Percentiles rank a stretch among this genome's conserved stretches.
phyloP scores from a whole-genome alignment of 345 rosid genomes.

The Garcia nutans region DNA sequence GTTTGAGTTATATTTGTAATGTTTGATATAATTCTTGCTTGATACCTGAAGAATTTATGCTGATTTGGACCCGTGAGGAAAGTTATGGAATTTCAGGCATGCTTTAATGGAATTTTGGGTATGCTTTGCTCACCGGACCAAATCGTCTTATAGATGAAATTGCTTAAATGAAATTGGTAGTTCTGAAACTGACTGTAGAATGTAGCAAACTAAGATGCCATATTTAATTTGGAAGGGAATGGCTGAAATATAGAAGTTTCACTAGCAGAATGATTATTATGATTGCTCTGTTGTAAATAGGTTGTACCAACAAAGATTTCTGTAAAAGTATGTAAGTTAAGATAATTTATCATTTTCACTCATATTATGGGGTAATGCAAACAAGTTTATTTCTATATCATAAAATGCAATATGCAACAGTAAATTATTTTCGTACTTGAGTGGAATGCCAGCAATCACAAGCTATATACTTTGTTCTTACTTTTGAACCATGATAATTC shows the following conservation, averaged over 20 bases:
- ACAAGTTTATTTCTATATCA: background rate
- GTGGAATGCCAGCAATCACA: background rate
- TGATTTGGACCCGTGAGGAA: too few relatives aligned
- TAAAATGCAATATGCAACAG: background rate
- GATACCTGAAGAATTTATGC: too few relatives aligned
- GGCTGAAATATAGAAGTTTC: background rate
- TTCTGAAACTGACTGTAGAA: background rate
- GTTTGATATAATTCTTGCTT: too few relatives aligned
- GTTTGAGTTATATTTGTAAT: too few relatives aligned
- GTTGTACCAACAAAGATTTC: background rate
- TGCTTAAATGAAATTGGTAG: background rate
- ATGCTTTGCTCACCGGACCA: background rate
- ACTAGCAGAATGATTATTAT: background rate
- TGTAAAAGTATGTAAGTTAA: background rate
- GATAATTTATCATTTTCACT: background rate
- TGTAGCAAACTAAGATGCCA: background rate
- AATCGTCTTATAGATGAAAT: background rate
- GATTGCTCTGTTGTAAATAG: background rate
- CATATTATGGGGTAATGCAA: too few relatives aligned
- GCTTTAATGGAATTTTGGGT: background rate
- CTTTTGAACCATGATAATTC: background rate
- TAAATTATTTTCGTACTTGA: background rate
- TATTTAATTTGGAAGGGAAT: background rate
- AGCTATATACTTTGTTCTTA: background rate
- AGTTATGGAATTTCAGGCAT: too few relatives aligned